Percentiles rank a stretch among this genome's conserved stretches.
Conservation (phyloP, 768 basidiomycete genomes). For the Pleurotus sapidus region DNA sequence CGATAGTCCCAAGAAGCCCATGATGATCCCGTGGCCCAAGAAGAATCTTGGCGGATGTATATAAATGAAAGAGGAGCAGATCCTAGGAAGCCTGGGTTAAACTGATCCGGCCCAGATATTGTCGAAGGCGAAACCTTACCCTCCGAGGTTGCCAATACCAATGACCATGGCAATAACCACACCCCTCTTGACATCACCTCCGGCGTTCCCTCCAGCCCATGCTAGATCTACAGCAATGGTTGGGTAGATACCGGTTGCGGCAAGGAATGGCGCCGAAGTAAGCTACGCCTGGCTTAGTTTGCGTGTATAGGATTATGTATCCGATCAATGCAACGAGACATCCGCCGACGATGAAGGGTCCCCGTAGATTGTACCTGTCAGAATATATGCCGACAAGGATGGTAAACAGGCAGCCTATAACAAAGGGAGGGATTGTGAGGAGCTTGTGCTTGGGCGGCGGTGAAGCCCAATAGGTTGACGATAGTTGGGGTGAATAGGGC, state of each 20-base stretch:
- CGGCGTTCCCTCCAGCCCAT: slow-evolving; percentile 55
- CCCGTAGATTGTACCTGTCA: slow-evolving; percentile 29
- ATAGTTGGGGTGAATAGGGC: slow-evolving; percentile 32
- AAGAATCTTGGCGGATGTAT: slow-evolving; percentile 32
- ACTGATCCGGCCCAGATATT: background rate
- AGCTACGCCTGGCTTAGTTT: slow-evolving; percentile 27
- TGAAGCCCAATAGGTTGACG: slow-evolving; percentile 36
- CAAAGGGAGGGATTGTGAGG: slow-evolving; percentile 32
- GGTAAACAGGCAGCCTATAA: slow-evolving; percentile 24
- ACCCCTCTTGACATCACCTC: slow-evolving; percentile 47
- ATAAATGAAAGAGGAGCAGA: slow-evolving; percentile 38
- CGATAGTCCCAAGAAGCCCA: slow-evolving; percentile 31
- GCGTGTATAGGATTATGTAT: slow-evolving; percentile 36
- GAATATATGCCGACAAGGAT: slow-evolving; percentile 27
- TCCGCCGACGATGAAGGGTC: slow-evolving; percentile 37
- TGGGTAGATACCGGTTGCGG: slow-evolving; percentile 52
- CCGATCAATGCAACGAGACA: slow-evolving; percentile 38
- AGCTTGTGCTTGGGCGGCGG: slow-evolving; percentile 35
- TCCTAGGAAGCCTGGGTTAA: slow-evolving; percentile 25
- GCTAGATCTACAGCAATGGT: slow-evolving; percentile 45
- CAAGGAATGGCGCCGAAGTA: slow-evolving; percentile 48
- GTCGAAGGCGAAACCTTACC: slow-evolving; percentile 16
- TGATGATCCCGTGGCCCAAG: slow-evolving; percentile 32
- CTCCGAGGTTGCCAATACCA: slow-evolving; percentile 53
- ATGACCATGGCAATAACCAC: slow-evolving; percentile 51